A percentile compares a stretch with the other conserved stretches of the same genome.
Conservation (phyloP, 495 filamentous ascomycete genomes). For the Niebla homalea region DNA sequence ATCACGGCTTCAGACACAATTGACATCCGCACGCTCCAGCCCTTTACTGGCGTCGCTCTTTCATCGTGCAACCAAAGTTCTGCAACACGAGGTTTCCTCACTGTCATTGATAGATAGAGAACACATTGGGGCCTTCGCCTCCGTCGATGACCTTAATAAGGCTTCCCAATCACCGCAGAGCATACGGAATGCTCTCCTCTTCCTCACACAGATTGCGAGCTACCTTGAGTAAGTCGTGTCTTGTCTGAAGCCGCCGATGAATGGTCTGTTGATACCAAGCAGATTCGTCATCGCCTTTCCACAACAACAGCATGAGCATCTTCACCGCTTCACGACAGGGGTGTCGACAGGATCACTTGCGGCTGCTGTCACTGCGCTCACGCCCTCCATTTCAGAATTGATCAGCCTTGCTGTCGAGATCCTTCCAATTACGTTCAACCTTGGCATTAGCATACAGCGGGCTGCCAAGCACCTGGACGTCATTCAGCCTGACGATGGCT, state of each 20-base stretch:
- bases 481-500: no score
- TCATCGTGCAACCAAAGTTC: slow-evolving; percentile 43
- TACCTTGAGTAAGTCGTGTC: slow-evolving; percentile 55
- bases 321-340: slow-evolving; percentile 20
- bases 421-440: slow-evolving; percentile 58
- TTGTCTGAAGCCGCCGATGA: slow-evolving; percentile 3
- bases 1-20: slow-evolving; percentile 43
- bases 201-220: slow-evolving; percentile 57
- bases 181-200: slow-evolving; percentile 53
- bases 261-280: slow-evolving; percentile 17
- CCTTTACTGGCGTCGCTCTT: slow-evolving; percentile 53
- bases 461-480: no score
- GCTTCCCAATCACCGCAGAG: slow-evolving; percentile 43
- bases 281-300: no score
- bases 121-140: slow-evolving; percentile 54
- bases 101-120: slow-evolving; percentile 46
- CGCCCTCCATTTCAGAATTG: slow-evolving; percentile 53
- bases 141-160: slow-evolving; percentile 52
- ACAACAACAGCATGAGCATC: no score
- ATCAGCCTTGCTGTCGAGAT: slow-evolving; percentile 56
- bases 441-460: slow-evolving; percentile 27
- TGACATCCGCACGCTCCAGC: slow-evolving; percentile 51
- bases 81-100: slow-evolving; percentile 49
- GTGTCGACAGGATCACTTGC: slow-evolving; percentile 65
- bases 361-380: slow-evolving; percentile 53